These are phyloP conservation scores for Fimicolochytrium jonesii DNA, from an alignment of 192 early-diverging fungal species.

Conservation along the genomic window DNA sequence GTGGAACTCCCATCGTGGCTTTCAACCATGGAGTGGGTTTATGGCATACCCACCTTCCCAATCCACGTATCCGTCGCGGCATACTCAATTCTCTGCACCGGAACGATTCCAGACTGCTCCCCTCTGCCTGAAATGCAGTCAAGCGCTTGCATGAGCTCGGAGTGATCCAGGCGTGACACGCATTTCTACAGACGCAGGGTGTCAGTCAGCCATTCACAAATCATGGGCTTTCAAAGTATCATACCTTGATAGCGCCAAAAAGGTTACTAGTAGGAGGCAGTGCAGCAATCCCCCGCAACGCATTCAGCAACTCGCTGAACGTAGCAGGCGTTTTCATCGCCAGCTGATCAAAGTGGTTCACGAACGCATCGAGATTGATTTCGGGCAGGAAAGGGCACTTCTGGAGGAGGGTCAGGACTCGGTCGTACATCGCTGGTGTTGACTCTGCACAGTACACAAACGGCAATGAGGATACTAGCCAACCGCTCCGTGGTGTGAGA, in stretches of 20 bases:
- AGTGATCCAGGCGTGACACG: conserved; percentile 7
- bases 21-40: no score
- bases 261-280: conserved; percentile 1
- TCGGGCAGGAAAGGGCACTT: conserved; percentile 41
- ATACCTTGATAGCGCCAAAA: conserved; percentile 5
- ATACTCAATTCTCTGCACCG: neutral
- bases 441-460: no score
- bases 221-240: neutral
- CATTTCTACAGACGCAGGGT: neutral
- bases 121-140: neutral
- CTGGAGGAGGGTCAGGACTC: conserved; percentile 31
- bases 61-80: conserved; percentile 17
- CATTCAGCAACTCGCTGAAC: conserved; percentile 11
- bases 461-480: no score
- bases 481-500: no score
- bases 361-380: conserved; percentile 25
- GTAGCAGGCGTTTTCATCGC: conserved; percentile 16
- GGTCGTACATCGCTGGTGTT: conserved; percentile 15
- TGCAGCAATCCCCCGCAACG: conserved; percentile 15
- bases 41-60: conserved; percentile 13
- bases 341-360: conserved; percentile 14
- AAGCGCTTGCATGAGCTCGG: conserved; percentile 8
- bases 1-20: no score
- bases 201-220: no score
- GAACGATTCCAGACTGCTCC: neutral